Conservation (phyloP, 441 rosid genomes). For the Corymbia calophylla region DNA sequence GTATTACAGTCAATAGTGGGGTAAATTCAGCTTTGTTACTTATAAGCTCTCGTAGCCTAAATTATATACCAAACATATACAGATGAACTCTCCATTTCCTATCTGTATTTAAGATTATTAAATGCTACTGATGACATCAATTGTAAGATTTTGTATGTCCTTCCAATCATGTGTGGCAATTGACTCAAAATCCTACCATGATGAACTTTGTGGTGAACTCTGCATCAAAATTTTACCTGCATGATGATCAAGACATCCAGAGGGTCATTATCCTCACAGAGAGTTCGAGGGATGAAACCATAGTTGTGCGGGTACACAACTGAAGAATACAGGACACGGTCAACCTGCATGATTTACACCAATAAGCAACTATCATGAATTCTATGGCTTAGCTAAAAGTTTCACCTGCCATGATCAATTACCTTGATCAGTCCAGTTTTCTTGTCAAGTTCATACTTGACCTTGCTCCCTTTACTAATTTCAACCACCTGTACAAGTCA, state of each 20-base stretch:
- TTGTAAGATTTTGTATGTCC: neutral
- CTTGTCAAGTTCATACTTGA: constrained; percentile 18
- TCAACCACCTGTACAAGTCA: constrained; percentile 10
- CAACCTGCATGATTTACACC: constrained; percentile 1
- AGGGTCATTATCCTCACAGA: constrained; percentile 18
- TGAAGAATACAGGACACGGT: constrained; percentile 10
- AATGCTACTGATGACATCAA: neutral
- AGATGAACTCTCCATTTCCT: neutral
- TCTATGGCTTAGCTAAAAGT: neutral
- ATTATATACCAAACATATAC: neutral
- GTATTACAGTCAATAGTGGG: neutral
- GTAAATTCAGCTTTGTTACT: neutral
- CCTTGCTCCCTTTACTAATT: constrained; percentile 16
- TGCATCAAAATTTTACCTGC: constrained; percentile 1
- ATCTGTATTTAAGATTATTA: neutral
- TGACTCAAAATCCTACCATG: neutral
- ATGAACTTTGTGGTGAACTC: neutral
- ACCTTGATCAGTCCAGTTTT: constrained; percentile 17
- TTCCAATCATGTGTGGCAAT: neutral
- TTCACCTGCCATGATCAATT: neutral
- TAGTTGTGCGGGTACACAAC: constrained; percentile 19
- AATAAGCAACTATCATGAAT: neutral
- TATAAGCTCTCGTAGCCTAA: neutral
- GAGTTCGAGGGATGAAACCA: constrained; percentile 15
- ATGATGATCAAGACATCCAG: constrained; percentile 13